These are phyloP conservation scores for Yamadazyma endophytica DNA, from an alignment of 805 yeast species.

Conservation along the genomic window DNA sequence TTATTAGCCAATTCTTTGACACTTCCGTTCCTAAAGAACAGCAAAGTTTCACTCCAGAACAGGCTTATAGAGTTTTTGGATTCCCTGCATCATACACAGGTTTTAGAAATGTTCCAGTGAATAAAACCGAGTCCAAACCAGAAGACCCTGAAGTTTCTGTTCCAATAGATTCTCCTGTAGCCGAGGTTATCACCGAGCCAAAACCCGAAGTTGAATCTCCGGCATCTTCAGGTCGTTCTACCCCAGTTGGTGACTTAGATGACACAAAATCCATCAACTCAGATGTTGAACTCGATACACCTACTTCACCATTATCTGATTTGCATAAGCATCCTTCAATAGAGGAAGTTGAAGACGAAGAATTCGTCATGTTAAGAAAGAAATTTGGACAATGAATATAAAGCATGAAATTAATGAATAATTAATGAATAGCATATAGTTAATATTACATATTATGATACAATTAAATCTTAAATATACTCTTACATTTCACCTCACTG, in stretches of 20 bases:
- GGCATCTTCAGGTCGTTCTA: slow-evolving; percentile 5
- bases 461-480: too few relatives aligned
- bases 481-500: background rate
- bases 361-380: slow-evolving; percentile 36
- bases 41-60: too few relatives aligned
- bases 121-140: background rate
- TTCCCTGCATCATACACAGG: too few relatives aligned
- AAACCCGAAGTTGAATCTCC: slow-evolving; percentile 10
- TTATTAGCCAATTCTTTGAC: slow-evolving; percentile 18
- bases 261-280: slow-evolving; percentile 6
- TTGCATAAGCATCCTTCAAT: slow-evolving; percentile 25
- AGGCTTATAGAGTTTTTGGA: too few relatives aligned
- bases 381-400: slow-evolving; percentile 24
- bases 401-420: background rate
- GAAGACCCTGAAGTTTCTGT: slow-evolving; percentile 6
- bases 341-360: slow-evolving; percentile 33
- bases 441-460: background rate
- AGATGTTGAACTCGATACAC: slow-evolving; percentile 8
- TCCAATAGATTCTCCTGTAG: slow-evolving; percentile 6
- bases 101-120: too few relatives aligned
- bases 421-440: slow-evolving; percentile 1
- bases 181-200: slow-evolving; percentile 8
- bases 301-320: slow-evolving; percentile 5
- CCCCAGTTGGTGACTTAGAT: slow-evolving; percentile 8
- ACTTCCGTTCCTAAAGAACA: too few relatives aligned